Percentiles rank a stretch among this genome's conserved stretches.
Evolutionary conservation across 192 early-diverging fungal genomes (phyloP).

Genomic region (Chytriomyces hyalinus): DNA sequence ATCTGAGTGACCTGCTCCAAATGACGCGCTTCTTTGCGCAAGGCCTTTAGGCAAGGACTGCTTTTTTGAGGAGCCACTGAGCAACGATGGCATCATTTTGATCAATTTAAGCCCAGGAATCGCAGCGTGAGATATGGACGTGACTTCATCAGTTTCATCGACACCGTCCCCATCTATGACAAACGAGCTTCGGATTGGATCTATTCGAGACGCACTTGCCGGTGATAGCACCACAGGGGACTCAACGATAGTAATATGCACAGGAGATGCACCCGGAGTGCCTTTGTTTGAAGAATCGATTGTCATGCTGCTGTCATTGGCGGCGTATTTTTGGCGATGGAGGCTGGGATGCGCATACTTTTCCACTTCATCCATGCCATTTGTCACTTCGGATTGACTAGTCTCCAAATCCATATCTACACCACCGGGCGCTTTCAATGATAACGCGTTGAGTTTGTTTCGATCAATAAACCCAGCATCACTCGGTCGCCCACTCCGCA

Average conservation of each 20-base stretch:
- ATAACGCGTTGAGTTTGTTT: background rate
- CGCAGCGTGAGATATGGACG: conserved; percentile 23
- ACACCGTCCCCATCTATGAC: conserved; percentile 28
- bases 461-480: background rate
- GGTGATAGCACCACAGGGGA: background rate
- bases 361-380: background rate
- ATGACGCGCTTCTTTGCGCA: background rate
- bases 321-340: background rate
- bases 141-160: conserved; percentile 31
- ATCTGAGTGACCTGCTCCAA: background rate
- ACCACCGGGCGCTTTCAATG: background rate
- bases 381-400: background rate
- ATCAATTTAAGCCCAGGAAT: conserved; percentile 26
- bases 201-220: background rate
- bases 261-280: background rate
- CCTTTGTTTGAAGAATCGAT: background rate
- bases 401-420: background rate
- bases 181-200: background rate
- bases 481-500: background rate
- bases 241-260: background rate
- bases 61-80: background rate
- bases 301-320: background rate
- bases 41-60: background rate
- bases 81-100: conserved; percentile 24
- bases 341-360: background rate